Base-by-base conservation (phyloP, 768 basidiomycete species). In the Pleurotus giganteus region DNA sequence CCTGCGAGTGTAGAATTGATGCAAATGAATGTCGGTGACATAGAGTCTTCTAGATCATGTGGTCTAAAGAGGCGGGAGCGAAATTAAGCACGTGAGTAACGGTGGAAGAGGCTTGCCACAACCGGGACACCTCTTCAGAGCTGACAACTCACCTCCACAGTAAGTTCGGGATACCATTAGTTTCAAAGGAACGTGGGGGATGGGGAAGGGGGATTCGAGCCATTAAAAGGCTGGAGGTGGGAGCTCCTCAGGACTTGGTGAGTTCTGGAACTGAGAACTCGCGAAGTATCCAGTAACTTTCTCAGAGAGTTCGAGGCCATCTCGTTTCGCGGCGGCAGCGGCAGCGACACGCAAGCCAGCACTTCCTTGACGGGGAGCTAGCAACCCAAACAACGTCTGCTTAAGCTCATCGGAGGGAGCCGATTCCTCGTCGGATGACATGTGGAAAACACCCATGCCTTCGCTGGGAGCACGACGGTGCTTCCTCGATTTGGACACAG, bases 191-290 rank as follows among this genome's bases (percentile, higher is more conserved):
- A 37, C 24, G 49, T 51, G 34, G 31, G 29, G 47, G 28, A 26
- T 17, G n/a, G 5, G 3, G 36, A 36, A 37, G 19, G n/a, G n/a
- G n/a, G n/a, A n/a, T n/a, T n/a, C n/a, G n/a, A 23, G 21, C 24
- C 23, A 9, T 51, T 26, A 51, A 27, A 59, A 59, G 15, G 50
- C 53, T 15, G 58, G 59, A 1, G 59, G 59, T 6, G 89, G 89
- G 45, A 91, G 71, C 65, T 88, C 88, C 57, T 91, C 89, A 50
- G 89, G 89, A 63, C 85, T 89, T 13, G 89, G 89, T 56, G 88
- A 89, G 75, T 90, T 91, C 78, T 91, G 89, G 82, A 90, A 91
- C 63, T 78, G 74, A 28, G 88, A 90, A 63, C 88, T 90, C 60
- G 89, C 89, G 68, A 88, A 91, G 65, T 82, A 89, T 6, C 79